These are phyloP conservation scores for Curvularia sp. DNA, from an alignment of 2,329 filamentous ascomycete species.

Conservation along the genomic window DNA sequence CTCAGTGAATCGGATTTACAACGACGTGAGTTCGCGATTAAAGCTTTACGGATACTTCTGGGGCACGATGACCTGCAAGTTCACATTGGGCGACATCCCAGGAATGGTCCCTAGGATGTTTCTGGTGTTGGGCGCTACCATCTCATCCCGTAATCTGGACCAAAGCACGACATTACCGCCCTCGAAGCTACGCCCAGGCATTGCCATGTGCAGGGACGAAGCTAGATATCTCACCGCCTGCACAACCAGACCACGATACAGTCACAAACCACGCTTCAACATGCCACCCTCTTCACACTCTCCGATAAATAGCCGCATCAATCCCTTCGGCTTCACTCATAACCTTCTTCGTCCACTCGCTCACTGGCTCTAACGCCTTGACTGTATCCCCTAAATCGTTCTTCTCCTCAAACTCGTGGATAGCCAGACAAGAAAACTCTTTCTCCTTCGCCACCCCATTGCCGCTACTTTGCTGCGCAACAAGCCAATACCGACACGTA, in stretches of 20 bases:
- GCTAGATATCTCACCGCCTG: background rate
- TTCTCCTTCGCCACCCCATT: conserved; percentile 13
- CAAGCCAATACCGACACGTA: conserved; percentile 31
- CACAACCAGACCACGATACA: too few species aligned
- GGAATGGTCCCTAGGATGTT: too few species aligned
- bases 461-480: conserved; percentile 13
- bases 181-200: background rate
- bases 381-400: conserved; percentile 39
- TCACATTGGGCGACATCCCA: background rate
- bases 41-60: conserved; percentile 9
- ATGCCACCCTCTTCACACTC: background rate
- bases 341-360: conserved; percentile 41
- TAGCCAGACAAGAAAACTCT: conserved; percentile 33
- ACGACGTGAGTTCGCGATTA: conserved; percentile 6
- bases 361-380: conserved; percentile 37
- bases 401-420: conserved; percentile 41
- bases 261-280: background rate
- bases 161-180: background rate
- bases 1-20: conserved; percentile 9
- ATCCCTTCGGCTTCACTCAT: conserved; percentile 33
- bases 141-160: too few species aligned
- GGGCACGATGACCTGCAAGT: conserved; percentile 4
- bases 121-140: too few species aligned
- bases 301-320: conserved; percentile 41
- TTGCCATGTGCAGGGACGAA: background rate